Percentiles rank a stretch among this genome's conserved stretches.
Conservation (phyloP, 305 asterid genomes). For the Solanum hybrid region DNA sequence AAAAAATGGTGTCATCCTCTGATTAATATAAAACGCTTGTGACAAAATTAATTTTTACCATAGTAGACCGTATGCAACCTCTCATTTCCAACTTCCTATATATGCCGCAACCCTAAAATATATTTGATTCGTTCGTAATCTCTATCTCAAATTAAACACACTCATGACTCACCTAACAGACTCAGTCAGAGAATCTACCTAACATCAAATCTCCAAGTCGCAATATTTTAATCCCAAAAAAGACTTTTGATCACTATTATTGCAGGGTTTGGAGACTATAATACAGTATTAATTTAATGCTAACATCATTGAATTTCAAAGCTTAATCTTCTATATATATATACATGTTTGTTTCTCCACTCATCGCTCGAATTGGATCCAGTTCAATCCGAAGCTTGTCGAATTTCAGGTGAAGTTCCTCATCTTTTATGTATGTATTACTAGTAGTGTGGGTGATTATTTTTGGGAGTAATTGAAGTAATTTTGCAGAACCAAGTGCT, state of each 20-base stretch:
- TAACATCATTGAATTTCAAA: background rate
- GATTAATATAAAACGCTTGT: too few relatives aligned
- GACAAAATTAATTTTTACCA: too few relatives aligned
- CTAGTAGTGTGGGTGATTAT: background rate
- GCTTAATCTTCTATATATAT: background rate
- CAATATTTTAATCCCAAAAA: background rate
- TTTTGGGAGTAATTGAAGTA: background rate
- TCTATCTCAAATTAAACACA: background rate
- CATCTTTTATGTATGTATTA: background rate
- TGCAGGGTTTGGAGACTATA: background rate
- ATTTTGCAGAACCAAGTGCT: constrained; percentile 28
- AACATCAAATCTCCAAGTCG: background rate
- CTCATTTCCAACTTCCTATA: background rate
- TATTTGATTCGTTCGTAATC: background rate
- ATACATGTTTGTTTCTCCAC: constrained; percentile 24
- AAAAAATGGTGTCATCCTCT: too few relatives aligned
- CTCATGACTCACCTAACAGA: background rate
- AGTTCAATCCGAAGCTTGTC: constrained; percentile 15
- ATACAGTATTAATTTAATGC: background rate
- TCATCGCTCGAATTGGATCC: constrained; percentile 11
- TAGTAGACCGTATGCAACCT: background rate
- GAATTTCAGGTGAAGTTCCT: constrained; percentile 26
- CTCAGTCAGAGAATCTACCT: background rate
- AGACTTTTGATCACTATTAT: background rate
- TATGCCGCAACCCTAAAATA: background rate